Conservation (phyloP, 768 basidiomycete species). For the Boletus reticulatus region DNA sequence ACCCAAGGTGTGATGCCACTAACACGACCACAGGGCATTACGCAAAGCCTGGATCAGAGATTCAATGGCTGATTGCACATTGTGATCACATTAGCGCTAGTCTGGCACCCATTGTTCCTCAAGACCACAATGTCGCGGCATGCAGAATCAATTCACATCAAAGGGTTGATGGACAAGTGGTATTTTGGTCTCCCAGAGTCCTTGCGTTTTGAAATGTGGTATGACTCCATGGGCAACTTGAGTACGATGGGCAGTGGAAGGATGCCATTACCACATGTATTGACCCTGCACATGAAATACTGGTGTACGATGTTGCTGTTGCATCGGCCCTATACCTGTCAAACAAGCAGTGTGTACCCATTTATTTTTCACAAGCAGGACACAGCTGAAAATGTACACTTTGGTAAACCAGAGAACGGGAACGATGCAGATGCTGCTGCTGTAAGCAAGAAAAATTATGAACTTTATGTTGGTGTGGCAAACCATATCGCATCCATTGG, state of each 20-base stretch:
- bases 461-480: constrained; percentile 74
- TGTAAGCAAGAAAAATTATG: constrained; percentile 61
- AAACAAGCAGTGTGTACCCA: constrained; percentile 40
- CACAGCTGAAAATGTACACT: neutral
- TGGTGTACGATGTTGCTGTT: constrained; percentile 77
- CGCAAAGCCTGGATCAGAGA: too few relatives aligned
- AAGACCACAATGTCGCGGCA: constrained; percentile 55
- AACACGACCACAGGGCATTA: too few relatives aligned
- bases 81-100: too few relatives aligned
- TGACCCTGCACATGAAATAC: constrained; percentile 83
- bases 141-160: constrained; percentile 54
- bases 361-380: neutral
- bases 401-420: constrained; percentile 35
- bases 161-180: constrained; percentile 70
- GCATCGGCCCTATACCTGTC: constrained; percentile 57
- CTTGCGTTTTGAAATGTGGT: constrained; percentile 58
- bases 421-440: constrained; percentile 56
- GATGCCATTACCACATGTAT: constrained; percentile 57
- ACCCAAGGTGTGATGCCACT: too few relatives aligned
- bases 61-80: too few relatives aligned
- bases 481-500: constrained; percentile 74
- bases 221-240: constrained; percentile 34
- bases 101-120: too few relatives aligned
- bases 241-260: constrained; percentile 21
- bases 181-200: constrained; percentile 68